A percentile compares a stretch with the other conserved stretches of the same genome.
Evolutionary conservation across 2,329 filamentous ascomycete genomes (phyloP).

Genomic region (Aspergillus novoparasiticus): DNA sequence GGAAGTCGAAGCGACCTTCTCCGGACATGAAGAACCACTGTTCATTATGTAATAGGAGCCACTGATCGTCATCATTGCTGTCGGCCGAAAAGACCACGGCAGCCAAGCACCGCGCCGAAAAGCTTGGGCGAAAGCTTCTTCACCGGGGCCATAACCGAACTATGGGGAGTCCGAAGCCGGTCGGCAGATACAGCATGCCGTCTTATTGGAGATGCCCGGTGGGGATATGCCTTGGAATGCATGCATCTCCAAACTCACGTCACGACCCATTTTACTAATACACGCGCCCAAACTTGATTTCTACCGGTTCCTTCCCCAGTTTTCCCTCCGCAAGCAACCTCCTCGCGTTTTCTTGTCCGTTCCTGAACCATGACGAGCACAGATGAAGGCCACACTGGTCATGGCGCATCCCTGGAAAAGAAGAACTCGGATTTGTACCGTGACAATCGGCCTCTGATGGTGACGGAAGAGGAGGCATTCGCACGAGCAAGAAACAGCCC

Average conservation of each 20-base stretch:
- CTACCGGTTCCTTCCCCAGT: not conserved
- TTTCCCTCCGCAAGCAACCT: not conserved
- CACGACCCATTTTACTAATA: not conserved
- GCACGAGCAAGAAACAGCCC: conserved; percentile 26
- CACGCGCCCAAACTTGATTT: not conserved
- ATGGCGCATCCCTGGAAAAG: conserved; percentile 8
- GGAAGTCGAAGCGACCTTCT: not conserved
- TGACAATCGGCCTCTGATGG: conserved; percentile 16
- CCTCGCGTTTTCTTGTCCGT: not conserved
- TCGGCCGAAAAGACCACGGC: not conserved
- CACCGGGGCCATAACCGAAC: not conserved
- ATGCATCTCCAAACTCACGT: not conserved
- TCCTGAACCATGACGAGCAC: not conserved
- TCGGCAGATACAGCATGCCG: not conserved
- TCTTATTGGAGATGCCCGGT: not conserved
- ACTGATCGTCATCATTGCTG: not conserved
- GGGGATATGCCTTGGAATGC: not conserved
- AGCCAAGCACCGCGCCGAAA: not conserved
- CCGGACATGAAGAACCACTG: too few relatives aligned
- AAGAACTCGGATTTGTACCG: conserved; percentile 19
- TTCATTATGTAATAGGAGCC: not conserved
- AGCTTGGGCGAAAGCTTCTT: conserved; percentile 1
- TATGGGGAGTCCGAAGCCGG: not conserved
- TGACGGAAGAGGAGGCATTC: conserved; percentile 29
- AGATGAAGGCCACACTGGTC: not conserved